phyloP scores from a whole-genome alignment of 345 rosid genomes.

The Euphorbia pulcherrima region DNA sequence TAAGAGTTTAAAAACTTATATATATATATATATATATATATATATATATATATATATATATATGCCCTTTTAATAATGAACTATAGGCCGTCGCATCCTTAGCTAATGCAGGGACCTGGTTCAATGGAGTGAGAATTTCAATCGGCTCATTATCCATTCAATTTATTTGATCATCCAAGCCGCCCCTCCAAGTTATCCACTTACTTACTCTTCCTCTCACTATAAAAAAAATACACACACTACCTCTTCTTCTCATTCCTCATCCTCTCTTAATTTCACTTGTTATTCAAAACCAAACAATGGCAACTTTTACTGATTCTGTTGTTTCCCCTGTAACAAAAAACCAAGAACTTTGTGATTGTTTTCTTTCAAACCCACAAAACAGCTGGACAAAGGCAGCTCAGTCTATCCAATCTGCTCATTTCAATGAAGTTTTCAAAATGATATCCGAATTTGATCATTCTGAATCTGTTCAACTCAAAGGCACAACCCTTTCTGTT shows the following conservation, averaged over 20 bases:
- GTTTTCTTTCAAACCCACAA: neutral
- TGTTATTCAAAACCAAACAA: neutral
- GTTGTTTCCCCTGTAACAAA: neutral
- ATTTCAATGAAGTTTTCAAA: constrained; percentile 30
- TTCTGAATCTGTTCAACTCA: constrained; percentile 27
- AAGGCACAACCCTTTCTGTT: constrained; percentile 41
- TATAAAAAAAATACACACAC: no score
- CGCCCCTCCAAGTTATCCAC: no score
- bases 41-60: no score
- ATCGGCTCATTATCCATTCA: no score
- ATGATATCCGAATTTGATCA: constrained; percentile 34
- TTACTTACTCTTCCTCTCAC: no score
- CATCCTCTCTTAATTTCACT: neutral
- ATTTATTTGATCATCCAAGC: no score
- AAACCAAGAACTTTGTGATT: neutral
- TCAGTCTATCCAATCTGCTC: constrained; percentile 27
- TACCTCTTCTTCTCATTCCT: neutral
- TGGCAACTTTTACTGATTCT: constrained; percentile 5
- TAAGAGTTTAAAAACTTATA: no score
- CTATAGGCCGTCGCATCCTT: no score
- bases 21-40: no score
- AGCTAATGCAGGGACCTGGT: no score
- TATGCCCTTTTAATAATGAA: no score
- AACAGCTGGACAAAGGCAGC: constrained; percentile 38
- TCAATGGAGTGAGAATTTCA: no score